phyloP scores from a whole-genome alignment of 169 alveolate genomes.

The Plasmodium vivax region DNA sequence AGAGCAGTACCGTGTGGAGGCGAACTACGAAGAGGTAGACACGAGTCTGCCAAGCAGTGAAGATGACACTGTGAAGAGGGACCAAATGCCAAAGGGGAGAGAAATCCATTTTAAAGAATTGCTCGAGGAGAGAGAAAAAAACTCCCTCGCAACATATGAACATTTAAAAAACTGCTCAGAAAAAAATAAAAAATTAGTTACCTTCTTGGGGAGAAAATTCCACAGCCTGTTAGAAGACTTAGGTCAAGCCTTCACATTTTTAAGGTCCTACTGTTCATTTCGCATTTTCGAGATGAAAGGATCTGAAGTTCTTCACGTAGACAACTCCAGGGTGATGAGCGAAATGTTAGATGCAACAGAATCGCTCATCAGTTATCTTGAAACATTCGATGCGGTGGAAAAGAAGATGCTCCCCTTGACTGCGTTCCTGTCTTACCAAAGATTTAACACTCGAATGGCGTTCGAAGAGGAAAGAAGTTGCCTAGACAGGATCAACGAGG shows the following conservation, averaged over 20 bases:
- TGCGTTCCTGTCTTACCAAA: slow-evolving; percentile 26
- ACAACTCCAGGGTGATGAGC: slow-evolving; percentile 19
- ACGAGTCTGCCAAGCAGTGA: background rate
- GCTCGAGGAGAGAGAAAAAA: slow-evolving; percentile 31
- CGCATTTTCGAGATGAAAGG: slow-evolving; percentile 61
- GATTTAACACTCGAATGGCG: slow-evolving; percentile 15
- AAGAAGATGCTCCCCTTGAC: background rate
- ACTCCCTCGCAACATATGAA: slow-evolving; percentile 1
- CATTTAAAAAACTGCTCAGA: slow-evolving; percentile 15
- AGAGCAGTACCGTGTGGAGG: background rate
- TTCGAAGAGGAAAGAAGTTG: slow-evolving; percentile 1
- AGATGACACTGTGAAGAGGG: background rate
- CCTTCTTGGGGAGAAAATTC: slow-evolving; percentile 23
- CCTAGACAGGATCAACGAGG: slow-evolving; percentile 10
- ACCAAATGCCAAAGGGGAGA: background rate
- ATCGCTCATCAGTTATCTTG: slow-evolving; percentile 12
- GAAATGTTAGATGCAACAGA: slow-evolving; percentile 27
- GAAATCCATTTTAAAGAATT: background rate
- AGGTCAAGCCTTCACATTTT: slow-evolving; percentile 7
- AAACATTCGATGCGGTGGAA: slow-evolving; percentile 8
- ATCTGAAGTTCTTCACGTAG: background rate
- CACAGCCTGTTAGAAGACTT: slow-evolving; percentile 22
- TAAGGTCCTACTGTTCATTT: slow-evolving; percentile 53
- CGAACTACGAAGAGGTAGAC: slow-evolving; percentile 13
- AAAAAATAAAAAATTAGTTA: slow-evolving; percentile 30